Evolutionary conservation across 352 stramenopile species (phyloP).

Genomic region (Globisporangium ultimum): DNA sequence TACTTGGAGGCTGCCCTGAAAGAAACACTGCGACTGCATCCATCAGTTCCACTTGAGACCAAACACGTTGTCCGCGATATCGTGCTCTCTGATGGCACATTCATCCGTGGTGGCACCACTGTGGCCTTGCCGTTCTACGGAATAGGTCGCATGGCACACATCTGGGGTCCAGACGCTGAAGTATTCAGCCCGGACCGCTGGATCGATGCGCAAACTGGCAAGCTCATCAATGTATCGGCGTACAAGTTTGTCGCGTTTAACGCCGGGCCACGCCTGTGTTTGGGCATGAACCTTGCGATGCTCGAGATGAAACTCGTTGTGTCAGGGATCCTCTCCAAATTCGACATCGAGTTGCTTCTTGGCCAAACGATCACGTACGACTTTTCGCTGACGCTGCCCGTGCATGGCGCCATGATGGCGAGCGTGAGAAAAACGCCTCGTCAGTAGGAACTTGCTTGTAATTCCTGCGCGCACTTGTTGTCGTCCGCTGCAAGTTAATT

Average conservation of each 20-base stretch:
- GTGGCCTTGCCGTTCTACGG: slow-evolving; percentile 27
- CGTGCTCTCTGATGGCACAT: slow-evolving; percentile 38
- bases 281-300: slow-evolving; percentile 43
- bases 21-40: slow-evolving; percentile 67
- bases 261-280: slow-evolving; percentile 37
- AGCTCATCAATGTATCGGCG: slow-evolving; percentile 12
- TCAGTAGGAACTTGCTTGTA: too few relatives aligned
- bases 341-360: slow-evolving; percentile 23
- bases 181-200: slow-evolving; percentile 38
- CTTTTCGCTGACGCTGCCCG: slow-evolving; percentile 21
- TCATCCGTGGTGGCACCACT: slow-evolving; percentile 18
- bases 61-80: slow-evolving; percentile 26
- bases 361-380: slow-evolving; percentile 17
- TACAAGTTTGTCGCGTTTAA: slow-evolving; percentile 48
- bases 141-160: slow-evolving; percentile 22
- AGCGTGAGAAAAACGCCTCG: neutral
- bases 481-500: too few relatives aligned
- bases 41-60: slow-evolving; percentile 47
- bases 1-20: slow-evolving; percentile 50
- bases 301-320: slow-evolving; percentile 51
- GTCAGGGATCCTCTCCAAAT: slow-evolving; percentile 32
- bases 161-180: slow-evolving; percentile 28
- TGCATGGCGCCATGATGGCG: neutral
- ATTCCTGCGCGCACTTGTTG: too few relatives aligned
- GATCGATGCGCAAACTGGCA: slow-evolving; percentile 18